Percentiles rank a stretch among this genome's conserved stretches.
phyloP scores from a whole-genome alignment of 2,329 filamentous ascomycete species.

The Paecilomyces sp. region DNA sequence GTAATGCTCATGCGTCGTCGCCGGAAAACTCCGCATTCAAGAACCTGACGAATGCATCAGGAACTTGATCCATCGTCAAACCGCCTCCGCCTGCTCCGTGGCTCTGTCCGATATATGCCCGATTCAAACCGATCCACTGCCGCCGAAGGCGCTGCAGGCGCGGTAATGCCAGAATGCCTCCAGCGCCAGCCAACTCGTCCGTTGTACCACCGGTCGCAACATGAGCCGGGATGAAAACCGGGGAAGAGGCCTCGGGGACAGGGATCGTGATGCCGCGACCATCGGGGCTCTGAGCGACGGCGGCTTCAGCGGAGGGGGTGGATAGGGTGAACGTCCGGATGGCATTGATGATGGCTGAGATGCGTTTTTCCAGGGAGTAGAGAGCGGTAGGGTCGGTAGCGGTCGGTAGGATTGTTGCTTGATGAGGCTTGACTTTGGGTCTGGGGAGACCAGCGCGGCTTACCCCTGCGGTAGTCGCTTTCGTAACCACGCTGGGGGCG shows the following conservation, averaged over 20 bases:
- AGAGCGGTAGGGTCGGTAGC: slow-evolving; percentile 34
- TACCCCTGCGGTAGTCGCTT: slow-evolving; percentile 13
- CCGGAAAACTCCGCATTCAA: slow-evolving; percentile 37
- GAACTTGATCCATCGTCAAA: slow-evolving; percentile 27
- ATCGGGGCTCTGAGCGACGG: slow-evolving; percentile 21
- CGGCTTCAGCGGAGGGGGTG: slow-evolving; percentile 29
- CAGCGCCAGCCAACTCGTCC: slow-evolving; percentile 36
- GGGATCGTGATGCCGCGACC: slow-evolving; percentile 25
- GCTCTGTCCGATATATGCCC: slow-evolving; percentile 29
- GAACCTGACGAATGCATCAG: slow-evolving; percentile 40
- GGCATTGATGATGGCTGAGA: slow-evolving; percentile 33
- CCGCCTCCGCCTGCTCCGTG: slow-evolving; percentile 27
- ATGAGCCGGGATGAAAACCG: slow-evolving; percentile 31
- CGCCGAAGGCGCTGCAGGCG: slow-evolving; percentile 36
- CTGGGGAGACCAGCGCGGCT: slow-evolving; percentile 12
- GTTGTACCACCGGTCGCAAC: slow-evolving; percentile 29
- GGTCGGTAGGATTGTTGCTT: slow-evolving; percentile 35
- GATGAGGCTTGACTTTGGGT: slow-evolving; percentile 31
- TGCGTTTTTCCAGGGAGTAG: slow-evolving; percentile 37
- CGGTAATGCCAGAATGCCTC: slow-evolving; percentile 34
- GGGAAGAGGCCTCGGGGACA: slow-evolving; percentile 21
- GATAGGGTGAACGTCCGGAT: slow-evolving; percentile 34
- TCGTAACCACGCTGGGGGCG: slow-evolving; percentile 18
- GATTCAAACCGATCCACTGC: slow-evolving; percentile 41
- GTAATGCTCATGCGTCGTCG: slow-evolving; percentile 7